A percentile compares a stretch with the other conserved stretches of the same genome.
phyloP scores from a whole-genome alignment of 2,329 filamentous ascomycete species.

The Colletotrichum phormii region DNA sequence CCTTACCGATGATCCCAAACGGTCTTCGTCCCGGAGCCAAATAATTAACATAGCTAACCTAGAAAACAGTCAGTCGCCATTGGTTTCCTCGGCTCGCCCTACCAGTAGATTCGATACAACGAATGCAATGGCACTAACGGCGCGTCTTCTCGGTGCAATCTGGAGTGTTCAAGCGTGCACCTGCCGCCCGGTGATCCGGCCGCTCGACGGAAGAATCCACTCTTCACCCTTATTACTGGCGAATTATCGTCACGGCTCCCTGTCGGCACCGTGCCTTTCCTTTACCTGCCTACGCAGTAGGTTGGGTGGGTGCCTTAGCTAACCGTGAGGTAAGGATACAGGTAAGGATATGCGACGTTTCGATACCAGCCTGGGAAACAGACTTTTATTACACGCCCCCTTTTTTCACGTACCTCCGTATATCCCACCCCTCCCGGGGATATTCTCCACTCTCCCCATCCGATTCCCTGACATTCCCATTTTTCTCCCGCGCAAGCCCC shows the following conservation, averaged over 20 bases:
- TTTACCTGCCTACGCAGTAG: neutral
- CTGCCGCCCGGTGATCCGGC: conserved; percentile 3
- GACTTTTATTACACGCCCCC: conserved; percentile 1
- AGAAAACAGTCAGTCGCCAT: neutral
- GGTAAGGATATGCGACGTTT: conserved; percentile 26
- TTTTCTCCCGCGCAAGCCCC: neutral
- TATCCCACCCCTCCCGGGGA: neutral
- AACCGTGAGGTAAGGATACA: neutral
- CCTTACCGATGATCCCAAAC: conserved; percentile 13
- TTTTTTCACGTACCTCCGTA: neutral
- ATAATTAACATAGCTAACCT: neutral
- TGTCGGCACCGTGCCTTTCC: conserved; percentile 28
- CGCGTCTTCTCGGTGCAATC: conserved; percentile 24
- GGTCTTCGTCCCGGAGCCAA: conserved; percentile 6
- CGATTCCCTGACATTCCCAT: neutral
- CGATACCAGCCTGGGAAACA: conserved; percentile 24
- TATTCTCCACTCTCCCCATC: neutral
- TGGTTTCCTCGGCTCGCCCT: neutral
- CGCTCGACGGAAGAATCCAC: neutral
- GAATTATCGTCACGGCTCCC: conserved; percentile 16
- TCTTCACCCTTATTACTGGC: neutral
- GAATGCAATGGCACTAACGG: neutral
- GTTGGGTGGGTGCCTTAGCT: neutral
- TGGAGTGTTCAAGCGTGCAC: conserved; percentile 15
- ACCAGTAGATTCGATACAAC: neutral